Evolutionary conservation across 495 filamentous ascomycete genomes (phyloP), one percentile per base, ranked within the genome.

Genomic region (Staphylotrichum tortipilum): DNA sequence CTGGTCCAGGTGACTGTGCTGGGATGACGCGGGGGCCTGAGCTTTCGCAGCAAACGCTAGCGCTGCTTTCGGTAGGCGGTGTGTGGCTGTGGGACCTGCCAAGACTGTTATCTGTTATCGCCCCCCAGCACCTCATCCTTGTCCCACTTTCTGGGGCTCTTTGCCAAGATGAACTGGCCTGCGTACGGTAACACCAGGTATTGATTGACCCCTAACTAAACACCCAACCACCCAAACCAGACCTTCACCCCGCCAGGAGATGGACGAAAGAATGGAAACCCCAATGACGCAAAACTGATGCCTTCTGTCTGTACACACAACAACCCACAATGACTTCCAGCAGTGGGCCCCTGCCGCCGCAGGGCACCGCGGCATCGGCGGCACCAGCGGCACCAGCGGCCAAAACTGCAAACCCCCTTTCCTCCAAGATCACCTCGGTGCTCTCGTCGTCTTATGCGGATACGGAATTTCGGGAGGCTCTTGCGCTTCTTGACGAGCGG

Each of bases 401-500:
- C 15, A 62, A 55, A 39, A 53, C 53, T 2, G 23, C 45, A 14
- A 64, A 56, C 37, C 61, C 65, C 12, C 59, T 68, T 5, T 59
- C 61, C 0, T 69, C 75, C 14, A 85, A 91, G 62, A 73, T 96
- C 51, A 85, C 87, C 14, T 84, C 77, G 42, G 85, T 96, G 15
- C 80, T 97, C 29, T 95, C 92, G 12, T 80, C 86, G 3, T 95
- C 91, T 0, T 97, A 95, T 67, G 84, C 87, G 28, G 92, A 97
- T 65, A 78, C 85, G 3, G 91, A 96, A 52, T 94, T 96, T 51
- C 80, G 89, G 46, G 86, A 94, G 71, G 84, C 89, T 29, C 74
- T 99, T 28, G 72, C 76, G 44, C 80, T 86, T 0, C 71, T 97
- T 12, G 90, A 95, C 63, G 70, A 79, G 26, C 73, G 83, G 19